Evolutionary conservation across 2,329 filamentous ascomycete species (phyloP), one percentile per base, ranked within the genome.

Genomic region (Microsporum canis): DNA sequence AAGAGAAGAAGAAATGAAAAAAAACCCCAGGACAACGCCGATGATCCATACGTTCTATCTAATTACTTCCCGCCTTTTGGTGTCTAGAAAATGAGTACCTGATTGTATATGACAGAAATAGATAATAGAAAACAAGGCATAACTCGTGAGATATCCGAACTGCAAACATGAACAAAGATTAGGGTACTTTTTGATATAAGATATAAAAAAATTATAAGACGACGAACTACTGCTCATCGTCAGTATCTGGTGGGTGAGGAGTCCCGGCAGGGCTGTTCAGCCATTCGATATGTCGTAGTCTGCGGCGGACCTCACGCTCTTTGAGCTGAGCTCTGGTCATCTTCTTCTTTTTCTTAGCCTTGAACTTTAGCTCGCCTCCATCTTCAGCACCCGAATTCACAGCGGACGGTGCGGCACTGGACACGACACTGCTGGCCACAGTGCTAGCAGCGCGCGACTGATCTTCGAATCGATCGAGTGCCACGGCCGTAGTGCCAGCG

Each of bases 241-340:
- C 88, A 17, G 87, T 91, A 72, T 92, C 88, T 6, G 75, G 76
- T 5, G 88, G 88, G 72, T 88, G 85, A 34, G 88, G 88, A 2
- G 88, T 92, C 3, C 89, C 89, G 82, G 91, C 91, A 66, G 88
- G 88, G 69, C 83, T 89, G 76, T 90, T 92, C 68, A 95, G 79
- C 88, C 83, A 85, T 69, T 85, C 83, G 63, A 86, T 83, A 76
- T 99, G 91, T 69, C 94, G 85, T 75, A 97, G 79, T 68, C 94
- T 83, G 67, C 92, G 84, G 65, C 95, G 83, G 49, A 88, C 88
- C 77, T 97, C 92, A 23, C 88, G 82, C 75, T 99, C 94, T 83
- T 99, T 99, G 72, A 91, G 68, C 76, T 99, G 91, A 77, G 91
- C 91, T 80, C 95, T 89, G 61, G 94, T 99, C 84, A 94, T 84